phyloP scores from a whole-genome alignment of 441 rosid species.

The Manihot esculenta region DNA sequence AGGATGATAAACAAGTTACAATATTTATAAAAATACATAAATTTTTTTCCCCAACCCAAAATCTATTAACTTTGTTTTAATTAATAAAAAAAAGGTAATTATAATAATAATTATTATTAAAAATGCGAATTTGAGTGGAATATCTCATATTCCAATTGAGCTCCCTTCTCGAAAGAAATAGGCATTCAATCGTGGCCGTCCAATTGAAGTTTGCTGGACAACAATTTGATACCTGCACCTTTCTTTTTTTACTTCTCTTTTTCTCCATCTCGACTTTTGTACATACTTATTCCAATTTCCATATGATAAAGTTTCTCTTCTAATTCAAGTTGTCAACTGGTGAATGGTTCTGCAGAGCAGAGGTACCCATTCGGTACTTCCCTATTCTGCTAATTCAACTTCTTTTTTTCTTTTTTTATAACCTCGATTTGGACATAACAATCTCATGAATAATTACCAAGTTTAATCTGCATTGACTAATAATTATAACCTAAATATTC shows the following conservation, averaged over 20 bases:
- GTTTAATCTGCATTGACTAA: no score
- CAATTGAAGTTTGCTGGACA: slow-evolving; percentile 9
- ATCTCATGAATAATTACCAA: no score
- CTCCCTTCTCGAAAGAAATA: not conserved
- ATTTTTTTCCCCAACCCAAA: no score
- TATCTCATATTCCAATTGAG: slow-evolving; percentile 3
- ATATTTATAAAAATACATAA: no score
- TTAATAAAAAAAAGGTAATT: no score
- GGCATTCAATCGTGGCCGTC: slow-evolving; percentile 4
- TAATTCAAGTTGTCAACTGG: slow-evolving; percentile 8
- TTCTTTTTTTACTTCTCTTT: not conserved
- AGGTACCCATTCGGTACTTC: not conserved
- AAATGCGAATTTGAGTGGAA: not conserved
- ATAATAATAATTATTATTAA: not conserved
- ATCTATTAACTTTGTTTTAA: no score
- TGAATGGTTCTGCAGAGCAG: not conserved
- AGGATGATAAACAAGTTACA: no score
- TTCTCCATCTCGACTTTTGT: no score
- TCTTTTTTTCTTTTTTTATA: not conserved
- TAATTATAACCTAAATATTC: no score
- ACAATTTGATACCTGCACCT: not conserved
- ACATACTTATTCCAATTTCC: slow-evolving; percentile 3
- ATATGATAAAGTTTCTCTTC: not conserved
- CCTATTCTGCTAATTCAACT: not conserved
- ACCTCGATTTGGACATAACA: no score